phyloP scores from a whole-genome alignment of 2,329 filamentous ascomycete genomes.

The Fusarium burgessii region DNA sequence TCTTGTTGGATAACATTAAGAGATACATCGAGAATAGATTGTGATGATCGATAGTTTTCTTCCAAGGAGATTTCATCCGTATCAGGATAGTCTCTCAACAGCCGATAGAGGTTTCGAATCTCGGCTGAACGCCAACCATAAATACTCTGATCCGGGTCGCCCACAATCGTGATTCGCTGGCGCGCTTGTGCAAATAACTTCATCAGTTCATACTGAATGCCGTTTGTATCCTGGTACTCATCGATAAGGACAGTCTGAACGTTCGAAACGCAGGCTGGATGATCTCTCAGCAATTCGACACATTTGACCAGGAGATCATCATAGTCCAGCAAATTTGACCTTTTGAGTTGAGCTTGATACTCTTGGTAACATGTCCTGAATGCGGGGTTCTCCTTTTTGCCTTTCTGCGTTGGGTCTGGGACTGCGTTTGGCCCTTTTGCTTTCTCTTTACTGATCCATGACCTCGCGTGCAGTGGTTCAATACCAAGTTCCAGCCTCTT shows the following conservation, averaged over 20 bases:
- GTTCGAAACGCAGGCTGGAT: conserved; percentile 87
- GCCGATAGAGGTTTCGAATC: conserved; percentile 84
- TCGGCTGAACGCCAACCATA: conserved; percentile 96
- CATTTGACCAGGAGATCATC: conserved; percentile 91
- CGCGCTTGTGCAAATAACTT: conserved; percentile 80
- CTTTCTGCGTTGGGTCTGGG: conserved; percentile 54
- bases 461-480: conserved; percentile 77
- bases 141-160: conserved; percentile 97
- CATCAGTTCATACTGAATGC: conserved; percentile 96
- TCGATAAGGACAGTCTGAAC: conserved; percentile 93
- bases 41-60: conserved; percentile 94
- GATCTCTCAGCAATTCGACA: conserved; percentile 78
- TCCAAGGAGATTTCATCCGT: conserved; percentile 88
- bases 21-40: conserved; percentile 82
- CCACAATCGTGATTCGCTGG: conserved; percentile 90
- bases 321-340: conserved; percentile 89
- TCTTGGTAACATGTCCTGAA: conserved; percentile 76
- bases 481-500: conserved; percentile 77
- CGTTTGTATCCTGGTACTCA: conserved; percentile 97
- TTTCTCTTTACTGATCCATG: conserved; percentile 80
- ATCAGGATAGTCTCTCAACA: conserved; percentile 80
- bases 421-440: conserved; percentile 65
- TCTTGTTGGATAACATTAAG: conserved; percentile 93
- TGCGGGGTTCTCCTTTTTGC: conserved; percentile 63
- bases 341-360: conserved; percentile 81